Evolutionary conservation across 768 basidiomycete species (phyloP).

Genomic region (Lactarius akahatsu): DNA sequence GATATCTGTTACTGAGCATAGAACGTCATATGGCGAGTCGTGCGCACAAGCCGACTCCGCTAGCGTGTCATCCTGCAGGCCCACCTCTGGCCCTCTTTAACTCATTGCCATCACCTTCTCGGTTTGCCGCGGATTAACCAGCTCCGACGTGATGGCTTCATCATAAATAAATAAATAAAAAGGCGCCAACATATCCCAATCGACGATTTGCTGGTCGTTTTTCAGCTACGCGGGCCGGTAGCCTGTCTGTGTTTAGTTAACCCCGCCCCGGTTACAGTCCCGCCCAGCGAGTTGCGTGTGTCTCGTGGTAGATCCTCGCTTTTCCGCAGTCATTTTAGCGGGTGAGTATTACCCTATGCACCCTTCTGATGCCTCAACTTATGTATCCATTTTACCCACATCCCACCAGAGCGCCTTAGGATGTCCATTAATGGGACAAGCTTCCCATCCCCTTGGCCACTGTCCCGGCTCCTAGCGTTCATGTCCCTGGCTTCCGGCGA

Average conservation of each 20-base stretch:
- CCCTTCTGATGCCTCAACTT: background rate
- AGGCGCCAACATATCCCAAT: background rate
- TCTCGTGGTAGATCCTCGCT: constrained; percentile 13
- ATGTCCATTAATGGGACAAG: constrained; percentile 37
- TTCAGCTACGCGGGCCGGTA: constrained; percentile 12
- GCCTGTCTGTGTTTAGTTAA: constrained; percentile 4
- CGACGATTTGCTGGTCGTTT: background rate
- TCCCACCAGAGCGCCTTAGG: constrained; percentile 15
- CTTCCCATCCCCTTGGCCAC: background rate
- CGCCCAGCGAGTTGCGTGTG: background rate
- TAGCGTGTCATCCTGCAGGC: constrained; percentile 17
- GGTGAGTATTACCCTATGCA: constrained; percentile 1
- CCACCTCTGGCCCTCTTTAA: background rate
- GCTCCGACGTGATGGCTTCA: constrained; percentile 5
- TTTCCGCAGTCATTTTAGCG: background rate
- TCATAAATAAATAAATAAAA: background rate
- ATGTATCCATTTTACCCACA: background rate
- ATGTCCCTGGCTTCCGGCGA: background rate
- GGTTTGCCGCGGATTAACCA: constrained; percentile 12
- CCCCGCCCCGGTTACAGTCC: constrained; percentile 5
- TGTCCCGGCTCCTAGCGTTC: constrained; percentile 3
- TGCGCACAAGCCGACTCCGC: constrained; percentile 1
- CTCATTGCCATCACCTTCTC: background rate
- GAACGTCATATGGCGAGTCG: constrained; percentile 20
- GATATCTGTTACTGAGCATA: constrained; percentile 2